Base-by-base conservation (phyloP, 2,329 filamentous ascomycete species). In the Fusarium globosum region DNA sequence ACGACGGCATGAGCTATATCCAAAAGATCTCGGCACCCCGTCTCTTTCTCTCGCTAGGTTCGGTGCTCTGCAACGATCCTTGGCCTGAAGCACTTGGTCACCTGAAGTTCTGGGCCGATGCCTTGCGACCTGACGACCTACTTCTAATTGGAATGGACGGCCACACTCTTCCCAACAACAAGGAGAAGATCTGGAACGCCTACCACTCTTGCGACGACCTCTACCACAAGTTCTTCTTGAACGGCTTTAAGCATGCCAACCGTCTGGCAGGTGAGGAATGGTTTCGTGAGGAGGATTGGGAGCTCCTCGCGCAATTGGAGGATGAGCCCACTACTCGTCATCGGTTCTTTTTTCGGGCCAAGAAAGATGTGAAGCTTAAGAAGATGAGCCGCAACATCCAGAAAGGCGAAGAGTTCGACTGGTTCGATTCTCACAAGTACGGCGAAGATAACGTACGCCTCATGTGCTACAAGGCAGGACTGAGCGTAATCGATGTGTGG, bases 401-500 rank as follows among this genome's bases (percentile, higher is more conserved):
- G 45, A 58, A 75, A 26, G 82, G 80, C 20, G 77, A 82, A 48
- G 81, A 83, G 64, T 76, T 84, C 21, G 83, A 85, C 68, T 85
- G 83, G 83, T 85, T 85, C 66, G 83, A 85, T 71, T 83, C 83
- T 38, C 83, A 85, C 75, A 85, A 84, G 73, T 83, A 84, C 53
- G 76, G 78, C 52, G 80, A 83, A 70, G 66, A 77, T 7, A 78
- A 77, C 36, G 83, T 85, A 18, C 77, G 77, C 30, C 75, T 80
- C 64, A 85, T 85, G 83, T 84, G 82, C 65, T 76, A 74, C 65
- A 80, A 82, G 75, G 81, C 82, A 45, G 81, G 81, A 52, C 75
- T 85, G 71, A 79, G 77, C 53, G 78, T 83, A 41, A 69, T 81
- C 42, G 75, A 80, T 51, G 76, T 80, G 39, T 84, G 82, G 82